These are phyloP conservation scores for Candida easanensis DNA, from an alignment of 805 yeast species.

Conservation along the genomic window DNA sequence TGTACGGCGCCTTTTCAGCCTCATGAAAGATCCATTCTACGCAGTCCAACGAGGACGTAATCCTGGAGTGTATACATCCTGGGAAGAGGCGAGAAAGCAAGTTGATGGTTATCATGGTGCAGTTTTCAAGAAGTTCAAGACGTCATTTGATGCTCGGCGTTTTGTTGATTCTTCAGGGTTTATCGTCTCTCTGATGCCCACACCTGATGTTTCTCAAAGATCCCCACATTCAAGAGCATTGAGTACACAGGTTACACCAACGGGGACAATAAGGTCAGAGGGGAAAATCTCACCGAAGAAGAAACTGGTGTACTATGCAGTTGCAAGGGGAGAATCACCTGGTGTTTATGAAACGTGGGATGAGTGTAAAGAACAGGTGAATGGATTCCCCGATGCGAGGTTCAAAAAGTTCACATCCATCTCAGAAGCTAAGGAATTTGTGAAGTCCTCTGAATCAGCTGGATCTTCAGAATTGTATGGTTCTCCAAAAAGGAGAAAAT, in stretches of 20 bases:
- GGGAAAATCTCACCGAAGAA: neutral
- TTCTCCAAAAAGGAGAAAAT: too few species aligned
- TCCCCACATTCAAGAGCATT: neutral
- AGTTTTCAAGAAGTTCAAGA: conserved; percentile 39
- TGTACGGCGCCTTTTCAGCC: too few species aligned
- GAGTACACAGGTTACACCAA: neutral
- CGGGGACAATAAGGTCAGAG: too few species aligned
- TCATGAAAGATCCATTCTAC: conserved; percentile 1
- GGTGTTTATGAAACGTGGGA: conserved; percentile 68
- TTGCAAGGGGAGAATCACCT: conserved; percentile 43
- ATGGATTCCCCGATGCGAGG: conserved; percentile 35
- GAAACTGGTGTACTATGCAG: conserved; percentile 48
- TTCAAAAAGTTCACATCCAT: conserved; percentile 42
- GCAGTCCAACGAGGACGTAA: conserved; percentile 41
- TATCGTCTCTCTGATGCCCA: too few species aligned
- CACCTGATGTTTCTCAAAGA: too few species aligned
- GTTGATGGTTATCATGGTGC: conserved; percentile 43
- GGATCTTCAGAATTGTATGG: too few species aligned
- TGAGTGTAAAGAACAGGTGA: conserved; percentile 48
- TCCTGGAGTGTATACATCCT: conserved; percentile 42
- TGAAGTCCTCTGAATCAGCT: conserved; percentile 40
- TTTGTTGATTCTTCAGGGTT: neutral
- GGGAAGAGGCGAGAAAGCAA: conserved; percentile 55
- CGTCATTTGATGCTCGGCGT: neutral
- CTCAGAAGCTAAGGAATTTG: conserved; percentile 42